Percentiles rank a stretch among this genome's conserved stretches.
Evolutionary conservation across 208 protist species (phyloP).

Genomic region (Porcisia hertigi): DNA sequence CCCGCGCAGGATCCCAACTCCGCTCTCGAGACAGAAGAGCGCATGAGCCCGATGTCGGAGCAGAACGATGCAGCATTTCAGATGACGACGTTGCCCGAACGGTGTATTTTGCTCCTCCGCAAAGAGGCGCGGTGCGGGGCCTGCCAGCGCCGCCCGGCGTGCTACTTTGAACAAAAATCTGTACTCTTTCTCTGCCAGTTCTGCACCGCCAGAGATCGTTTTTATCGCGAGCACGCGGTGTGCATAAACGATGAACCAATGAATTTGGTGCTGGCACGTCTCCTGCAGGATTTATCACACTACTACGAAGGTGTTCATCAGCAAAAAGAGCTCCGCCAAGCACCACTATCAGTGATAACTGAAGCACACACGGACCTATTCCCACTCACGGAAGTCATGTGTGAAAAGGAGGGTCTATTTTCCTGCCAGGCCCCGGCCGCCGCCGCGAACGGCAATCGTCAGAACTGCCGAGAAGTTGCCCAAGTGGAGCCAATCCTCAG

Average conservation of each 20-base stretch:
- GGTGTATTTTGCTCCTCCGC: constrained; percentile 48
- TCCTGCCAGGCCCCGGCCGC: constrained; percentile 18
- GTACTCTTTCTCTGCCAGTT: constrained; percentile 80
- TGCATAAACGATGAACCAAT: constrained; percentile 88
- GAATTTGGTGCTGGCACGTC: constrained; percentile 39
- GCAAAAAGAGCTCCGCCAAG: constrained; percentile 45
- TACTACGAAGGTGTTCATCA: constrained; percentile 42
- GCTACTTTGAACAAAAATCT: constrained; percentile 65
- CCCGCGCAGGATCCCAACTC: neutral
- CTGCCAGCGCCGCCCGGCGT: constrained; percentile 54
- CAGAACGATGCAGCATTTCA: neutral
- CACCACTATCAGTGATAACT: constrained; percentile 40
- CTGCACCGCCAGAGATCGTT: constrained; percentile 77
- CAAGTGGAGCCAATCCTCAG: neutral
- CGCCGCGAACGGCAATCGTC: neutral
- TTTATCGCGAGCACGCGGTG: constrained; percentile 76
- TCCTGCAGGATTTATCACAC: constrained; percentile 47
- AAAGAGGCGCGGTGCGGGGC: constrained; percentile 56
- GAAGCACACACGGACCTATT: constrained; percentile 42
- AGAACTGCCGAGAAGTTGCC: neutral
- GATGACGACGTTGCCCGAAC: constrained; percentile 41
- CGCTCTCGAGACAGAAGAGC: constrained; percentile 5
- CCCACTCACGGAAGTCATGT: constrained; percentile 24
- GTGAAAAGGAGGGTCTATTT: constrained; percentile 33
- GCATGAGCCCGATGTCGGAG: constrained; percentile 2